These are phyloP conservation scores for Puccinia sorghi DNA, from an alignment of 1,284 basidiomycete species.

Conservation along the genomic window DNA sequence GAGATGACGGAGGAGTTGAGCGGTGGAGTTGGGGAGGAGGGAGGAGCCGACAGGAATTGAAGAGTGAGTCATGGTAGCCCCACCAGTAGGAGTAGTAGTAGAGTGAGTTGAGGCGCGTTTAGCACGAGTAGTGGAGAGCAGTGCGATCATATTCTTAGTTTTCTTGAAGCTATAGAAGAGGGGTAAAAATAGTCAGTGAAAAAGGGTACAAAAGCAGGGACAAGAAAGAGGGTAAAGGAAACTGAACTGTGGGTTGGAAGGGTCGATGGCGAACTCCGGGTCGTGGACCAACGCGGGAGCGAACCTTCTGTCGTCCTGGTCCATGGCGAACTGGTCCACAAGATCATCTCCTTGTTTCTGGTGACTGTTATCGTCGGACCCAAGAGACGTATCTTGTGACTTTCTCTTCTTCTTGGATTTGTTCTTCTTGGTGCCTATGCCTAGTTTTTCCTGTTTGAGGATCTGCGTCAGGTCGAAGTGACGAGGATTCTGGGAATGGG, in stretches of 20 bases:
- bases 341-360: slow-evolving; percentile 66
- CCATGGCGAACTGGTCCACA: slow-evolving; percentile 69
- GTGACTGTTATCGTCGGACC: slow-evolving; percentile 56
- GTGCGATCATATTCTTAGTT: slow-evolving; percentile 25
- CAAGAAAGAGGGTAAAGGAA: not conserved
- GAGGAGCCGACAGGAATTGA: not conserved
- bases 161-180: slow-evolving; percentile 29
- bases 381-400: slow-evolving; percentile 49
- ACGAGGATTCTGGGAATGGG: not conserved
- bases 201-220: not conserved
- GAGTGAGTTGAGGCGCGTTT: not conserved
- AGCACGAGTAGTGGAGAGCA: not conserved
- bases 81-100: not conserved
- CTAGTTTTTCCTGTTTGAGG: slow-evolving; percentile 74
- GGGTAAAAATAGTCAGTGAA: not conserved
- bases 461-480: slow-evolving; percentile 93
- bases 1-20: not conserved
- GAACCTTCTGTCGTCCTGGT: slow-evolving; percentile 87
- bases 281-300: slow-evolving; percentile 77
- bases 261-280: slow-evolving; percentile 90
- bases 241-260: slow-evolving; percentile 70
- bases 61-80: not conserved
- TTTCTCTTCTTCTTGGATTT: slow-evolving; percentile 61
- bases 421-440: slow-evolving; percentile 60
- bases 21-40: not conserved